Conservation (phyloP, 2,329 filamentous ascomycete species). For the Aspergillus niger region DNA sequence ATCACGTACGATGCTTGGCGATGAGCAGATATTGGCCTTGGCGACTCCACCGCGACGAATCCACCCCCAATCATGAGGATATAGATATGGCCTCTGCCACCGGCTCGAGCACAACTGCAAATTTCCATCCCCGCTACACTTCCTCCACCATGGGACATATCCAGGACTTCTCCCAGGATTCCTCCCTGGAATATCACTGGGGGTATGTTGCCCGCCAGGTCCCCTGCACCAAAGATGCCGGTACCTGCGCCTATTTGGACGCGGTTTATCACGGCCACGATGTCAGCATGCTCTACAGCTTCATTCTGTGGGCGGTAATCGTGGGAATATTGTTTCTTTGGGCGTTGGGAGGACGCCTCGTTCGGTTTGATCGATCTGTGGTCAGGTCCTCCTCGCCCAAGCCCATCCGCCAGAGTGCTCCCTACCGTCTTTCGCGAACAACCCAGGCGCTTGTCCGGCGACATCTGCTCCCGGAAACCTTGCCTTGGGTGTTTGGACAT, state of each 20-base stretch:
- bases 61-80: background rate
- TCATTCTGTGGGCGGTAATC: slow-evolving; percentile 60
- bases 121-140: background rate
- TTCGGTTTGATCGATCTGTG: slow-evolving; percentile 10
- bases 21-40: slow-evolving; percentile 11
- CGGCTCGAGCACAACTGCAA: background rate
- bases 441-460: slow-evolving; percentile 48
- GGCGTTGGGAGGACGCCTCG: slow-evolving; percentile 31
- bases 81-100: background rate
- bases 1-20: slow-evolving; percentile 4
- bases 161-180: slow-evolving; percentile 45
- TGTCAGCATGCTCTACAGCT: slow-evolving; percentile 57
- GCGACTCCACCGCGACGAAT: background rate
- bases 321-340: slow-evolving; percentile 51
- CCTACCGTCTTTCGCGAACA: slow-evolving; percentile 40
- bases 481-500: slow-evolving; percentile 63
- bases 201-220: slow-evolving; percentile 57
- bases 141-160: slow-evolving; percentile 42
- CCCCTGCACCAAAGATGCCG: slow-evolving; percentile 60
- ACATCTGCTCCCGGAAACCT: slow-evolving; percentile 63
- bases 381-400: slow-evolving; percentile 22
- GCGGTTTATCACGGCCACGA: slow-evolving; percentile 58
- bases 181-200: slow-evolving; percentile 55
- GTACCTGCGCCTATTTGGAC: slow-evolving; percentile 61
- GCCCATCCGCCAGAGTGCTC: slow-evolving; percentile 25